Conservation (phyloP, 23 red algal genomes). For the Agarophyton chilense region DNA sequence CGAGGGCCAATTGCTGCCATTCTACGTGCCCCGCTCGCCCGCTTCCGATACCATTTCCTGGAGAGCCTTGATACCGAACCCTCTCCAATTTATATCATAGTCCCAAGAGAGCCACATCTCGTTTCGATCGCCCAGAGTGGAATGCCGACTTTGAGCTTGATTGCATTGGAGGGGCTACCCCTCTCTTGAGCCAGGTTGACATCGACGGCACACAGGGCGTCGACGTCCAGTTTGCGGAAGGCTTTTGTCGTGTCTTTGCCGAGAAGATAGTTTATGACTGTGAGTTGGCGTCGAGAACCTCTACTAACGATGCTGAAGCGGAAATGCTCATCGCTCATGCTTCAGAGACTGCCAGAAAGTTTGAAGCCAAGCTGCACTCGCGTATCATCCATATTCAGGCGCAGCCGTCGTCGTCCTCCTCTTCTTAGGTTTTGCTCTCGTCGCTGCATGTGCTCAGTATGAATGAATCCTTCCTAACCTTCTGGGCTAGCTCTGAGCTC, state of each 20-base stretch:
- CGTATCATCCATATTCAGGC: constrained; percentile 28
- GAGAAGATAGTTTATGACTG: constrained; percentile 76
- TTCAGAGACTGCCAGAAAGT: constrained; percentile 59
- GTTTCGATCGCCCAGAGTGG: constrained; percentile 79
- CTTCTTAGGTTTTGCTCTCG: constrained; percentile 21
- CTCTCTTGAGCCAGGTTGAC: constrained; percentile 49
- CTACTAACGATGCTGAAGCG: constrained; percentile 58
- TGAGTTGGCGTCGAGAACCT: constrained; percentile 46
- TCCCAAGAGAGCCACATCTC: constrained; percentile 2
- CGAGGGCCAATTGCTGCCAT: constrained; percentile 73
- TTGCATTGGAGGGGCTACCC: constrained; percentile 60
- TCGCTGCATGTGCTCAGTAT: constrained; percentile 59
- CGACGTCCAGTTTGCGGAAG: constrained; percentile 72
- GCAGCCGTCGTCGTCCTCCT: background rate
- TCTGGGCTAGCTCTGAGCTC: constrained; percentile 65
- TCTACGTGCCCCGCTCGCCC: constrained; percentile 64
- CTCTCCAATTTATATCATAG: background rate
- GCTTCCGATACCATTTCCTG: constrained; percentile 81
- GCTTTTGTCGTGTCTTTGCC: constrained; percentile 71
- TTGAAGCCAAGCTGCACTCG: constrained; percentile 63
- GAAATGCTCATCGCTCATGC: constrained; percentile 66
- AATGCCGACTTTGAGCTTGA: constrained; percentile 74
- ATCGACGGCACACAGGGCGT: constrained; percentile 50
- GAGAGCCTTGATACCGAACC: constrained; percentile 35
- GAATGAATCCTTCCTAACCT: constrained; percentile 65